These are phyloP conservation scores for Cladophialophora immunda DNA, from an alignment of 2,329 filamentous ascomycete genomes.

Conservation along the genomic window DNA sequence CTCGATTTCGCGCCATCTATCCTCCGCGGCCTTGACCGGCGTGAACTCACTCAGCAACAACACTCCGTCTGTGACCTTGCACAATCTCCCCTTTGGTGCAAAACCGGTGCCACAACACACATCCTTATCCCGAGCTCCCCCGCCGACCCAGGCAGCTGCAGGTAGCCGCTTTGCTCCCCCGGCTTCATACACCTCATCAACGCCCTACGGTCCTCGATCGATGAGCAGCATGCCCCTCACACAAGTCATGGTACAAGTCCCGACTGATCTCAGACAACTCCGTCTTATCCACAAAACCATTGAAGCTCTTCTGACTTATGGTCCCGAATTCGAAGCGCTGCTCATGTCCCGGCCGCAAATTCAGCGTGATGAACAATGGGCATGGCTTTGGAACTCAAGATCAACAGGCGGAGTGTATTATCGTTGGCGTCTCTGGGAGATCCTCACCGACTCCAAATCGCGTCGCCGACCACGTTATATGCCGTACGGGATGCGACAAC, in stretches of 20 bases:
- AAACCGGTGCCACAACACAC: slow-evolving; percentile 66
- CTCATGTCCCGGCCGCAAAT: slow-evolving; percentile 88
- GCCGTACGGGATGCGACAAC: slow-evolving; percentile 36
- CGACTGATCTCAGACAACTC: slow-evolving; percentile 79
- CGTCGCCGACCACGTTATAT: slow-evolving; percentile 39
- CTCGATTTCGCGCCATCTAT: slow-evolving; percentile 81
- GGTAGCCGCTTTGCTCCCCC: slow-evolving; percentile 76
- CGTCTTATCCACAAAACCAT: slow-evolving; percentile 88
- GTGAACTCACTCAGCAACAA: slow-evolving; percentile 58
- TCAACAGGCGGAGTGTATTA: slow-evolving; percentile 87
- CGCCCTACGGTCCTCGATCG: slow-evolving; percentile 50
- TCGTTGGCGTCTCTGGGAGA: slow-evolving; percentile 88
- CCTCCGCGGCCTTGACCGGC: slow-evolving; percentile 72
- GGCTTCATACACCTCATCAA: slow-evolving; percentile 67
- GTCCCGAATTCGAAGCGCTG: slow-evolving; percentile 87
- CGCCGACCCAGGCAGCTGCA: slow-evolving; percentile 61
- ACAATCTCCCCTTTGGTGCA: slow-evolving; percentile 78
- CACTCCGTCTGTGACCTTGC: slow-evolving; percentile 54
- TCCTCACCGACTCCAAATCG: slow-evolving; percentile 70
- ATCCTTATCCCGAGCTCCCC: slow-evolving; percentile 59
- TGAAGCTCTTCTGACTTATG: slow-evolving; percentile 79
- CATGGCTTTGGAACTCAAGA: slow-evolving; percentile 89
- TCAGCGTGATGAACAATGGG: slow-evolving; percentile 87
- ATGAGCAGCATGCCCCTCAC: slow-evolving; percentile 49
- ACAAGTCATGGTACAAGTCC: slow-evolving; percentile 77